A percentile compares a stretch with the other conserved stretches of the same genome.
phyloP scores from a whole-genome alignment of 352 stramenopile species.

The Phytopythium helicoides region DNA sequence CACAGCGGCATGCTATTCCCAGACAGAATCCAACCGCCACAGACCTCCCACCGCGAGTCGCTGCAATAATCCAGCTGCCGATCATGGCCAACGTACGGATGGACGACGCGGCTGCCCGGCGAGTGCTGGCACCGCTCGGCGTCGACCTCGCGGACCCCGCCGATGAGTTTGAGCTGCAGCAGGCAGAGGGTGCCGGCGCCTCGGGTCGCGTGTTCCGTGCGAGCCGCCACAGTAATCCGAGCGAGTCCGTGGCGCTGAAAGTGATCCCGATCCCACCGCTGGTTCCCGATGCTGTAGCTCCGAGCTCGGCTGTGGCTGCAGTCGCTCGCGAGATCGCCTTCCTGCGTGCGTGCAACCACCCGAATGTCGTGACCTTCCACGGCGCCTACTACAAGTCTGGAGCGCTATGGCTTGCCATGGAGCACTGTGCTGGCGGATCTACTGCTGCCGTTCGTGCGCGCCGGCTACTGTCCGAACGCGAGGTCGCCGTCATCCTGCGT shows the following conservation, averaged over 20 bases:
- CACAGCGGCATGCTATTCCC: no score
- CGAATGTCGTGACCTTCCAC: constrained; percentile 76
- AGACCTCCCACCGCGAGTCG: no score
- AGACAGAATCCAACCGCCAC: no score
- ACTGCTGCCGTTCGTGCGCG: constrained; percentile 61
- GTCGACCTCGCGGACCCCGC: constrained; percentile 60
- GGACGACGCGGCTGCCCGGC: constrained; percentile 4
- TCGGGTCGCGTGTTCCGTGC: constrained; percentile 71
- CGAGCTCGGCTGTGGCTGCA: constrained; percentile 63
- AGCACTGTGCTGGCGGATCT: constrained; percentile 84
- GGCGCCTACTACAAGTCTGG: constrained; percentile 81
- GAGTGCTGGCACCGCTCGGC: constrained; percentile 34
- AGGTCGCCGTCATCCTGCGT: constrained; percentile 80
- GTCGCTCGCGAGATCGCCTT: constrained; percentile 73
- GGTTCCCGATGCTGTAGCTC: constrained; percentile 56
- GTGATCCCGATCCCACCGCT: constrained; percentile 72
- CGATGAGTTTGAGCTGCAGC: constrained; percentile 70
- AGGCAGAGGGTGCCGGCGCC: constrained; percentile 64
- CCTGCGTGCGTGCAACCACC: constrained; percentile 67
- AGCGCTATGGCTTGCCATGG: constrained; percentile 88
- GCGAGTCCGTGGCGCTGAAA: constrained; percentile 55
- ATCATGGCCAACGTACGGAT: constrained; percentile 51
- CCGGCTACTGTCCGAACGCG: constrained; percentile 46
- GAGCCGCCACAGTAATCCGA: constrained; percentile 42
- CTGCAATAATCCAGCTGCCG: no score